These are phyloP conservation scores for Lentinus polychrous DNA, from an alignment of 1,284 basidiomycete species.

Conservation along the genomic window DNA sequence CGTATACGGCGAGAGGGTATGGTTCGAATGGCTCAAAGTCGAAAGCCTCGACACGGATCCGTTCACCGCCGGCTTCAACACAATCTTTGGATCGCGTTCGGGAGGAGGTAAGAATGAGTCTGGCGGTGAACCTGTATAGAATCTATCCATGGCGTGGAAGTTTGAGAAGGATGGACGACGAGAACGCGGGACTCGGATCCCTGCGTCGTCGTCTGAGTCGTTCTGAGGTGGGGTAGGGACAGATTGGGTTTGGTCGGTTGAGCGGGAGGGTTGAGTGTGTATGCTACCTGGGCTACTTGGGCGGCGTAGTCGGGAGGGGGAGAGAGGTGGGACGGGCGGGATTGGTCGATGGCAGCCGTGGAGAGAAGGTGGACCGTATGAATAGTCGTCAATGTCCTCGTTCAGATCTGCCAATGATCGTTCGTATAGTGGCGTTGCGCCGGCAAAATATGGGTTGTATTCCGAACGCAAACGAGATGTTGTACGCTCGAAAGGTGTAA, in stretches of 20 bases:
- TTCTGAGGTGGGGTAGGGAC: slow-evolving; percentile 24
- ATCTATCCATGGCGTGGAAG: slow-evolving; percentile 28
- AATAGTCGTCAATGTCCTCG: slow-evolving; percentile 8
- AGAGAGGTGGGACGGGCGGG: slow-evolving; percentile 24
- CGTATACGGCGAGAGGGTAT: slow-evolving; percentile 88
- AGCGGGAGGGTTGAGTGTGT: slow-evolving; percentile 25
- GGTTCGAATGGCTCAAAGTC: slow-evolving; percentile 79
- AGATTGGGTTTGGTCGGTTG: slow-evolving; percentile 25
- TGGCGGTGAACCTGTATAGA: slow-evolving; percentile 34
- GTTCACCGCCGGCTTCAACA: slow-evolving; percentile 64
- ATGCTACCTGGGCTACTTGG: slow-evolving; percentile 24
- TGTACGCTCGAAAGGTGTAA: no score
- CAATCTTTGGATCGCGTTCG: slow-evolving; percentile 49
- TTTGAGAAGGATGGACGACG: slow-evolving; percentile 30
- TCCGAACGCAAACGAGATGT: slow-evolving; percentile 17
- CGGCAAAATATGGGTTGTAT: slow-evolving; percentile 28
- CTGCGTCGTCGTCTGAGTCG: slow-evolving; percentile 19
- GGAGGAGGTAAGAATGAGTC: slow-evolving; percentile 19
- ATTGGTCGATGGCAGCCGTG: slow-evolving; percentile 23
- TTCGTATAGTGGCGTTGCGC: slow-evolving; percentile 16
- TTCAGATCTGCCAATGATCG: slow-evolving; percentile 12
- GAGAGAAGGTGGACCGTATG: slow-evolving; percentile 12
- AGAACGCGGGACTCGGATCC: slow-evolving; percentile 21
- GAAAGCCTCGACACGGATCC: slow-evolving; percentile 78
- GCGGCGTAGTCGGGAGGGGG: slow-evolving; percentile 17